Conservation (phyloP, 768 basidiomycete genomes). For the Cytidiella melzeri region DNA sequence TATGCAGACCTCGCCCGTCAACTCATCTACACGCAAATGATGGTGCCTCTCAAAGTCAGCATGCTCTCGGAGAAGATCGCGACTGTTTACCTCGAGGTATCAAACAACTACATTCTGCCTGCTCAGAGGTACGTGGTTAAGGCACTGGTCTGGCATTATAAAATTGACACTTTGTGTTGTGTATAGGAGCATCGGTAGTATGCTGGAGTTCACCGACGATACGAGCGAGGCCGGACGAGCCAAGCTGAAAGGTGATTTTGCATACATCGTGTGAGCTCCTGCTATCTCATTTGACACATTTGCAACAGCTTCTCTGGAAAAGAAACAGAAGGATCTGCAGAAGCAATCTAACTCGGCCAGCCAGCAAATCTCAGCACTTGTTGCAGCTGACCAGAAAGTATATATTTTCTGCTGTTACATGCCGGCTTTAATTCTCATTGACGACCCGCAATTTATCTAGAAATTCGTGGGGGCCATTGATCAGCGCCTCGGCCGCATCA, state of each 20-base stretch:
- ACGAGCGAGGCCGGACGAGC: not conserved
- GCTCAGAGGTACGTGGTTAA: not conserved
- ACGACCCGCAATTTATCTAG: not conserved
- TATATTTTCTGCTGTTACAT: not conserved
- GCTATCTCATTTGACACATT: not conserved
- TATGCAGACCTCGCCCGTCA: not conserved
- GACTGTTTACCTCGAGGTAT: not conserved
- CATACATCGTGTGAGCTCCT: not conserved
- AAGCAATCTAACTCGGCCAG: not conserved
- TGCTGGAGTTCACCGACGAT: not conserved
- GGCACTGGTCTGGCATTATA: not conserved
- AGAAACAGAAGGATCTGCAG: not conserved
- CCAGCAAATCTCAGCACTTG: not conserved
- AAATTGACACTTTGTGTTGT: not conserved
- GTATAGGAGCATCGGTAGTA: not conserved
- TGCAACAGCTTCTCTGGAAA: not conserved
- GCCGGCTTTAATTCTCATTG: not conserved
- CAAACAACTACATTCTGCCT: not conserved
- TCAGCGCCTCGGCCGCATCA: not conserved
- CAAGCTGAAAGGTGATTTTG: not conserved
- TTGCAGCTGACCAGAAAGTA: not conserved
- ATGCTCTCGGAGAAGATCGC: not conserved
- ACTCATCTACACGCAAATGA: not conserved
- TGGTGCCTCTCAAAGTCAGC: not conserved
- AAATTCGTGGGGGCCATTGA: not conserved